Percentiles rank a stretch among this genome's conserved stretches.
Conservation (phyloP, 2,329 filamentous ascomycete species). For the Penicillium sp. region DNA sequence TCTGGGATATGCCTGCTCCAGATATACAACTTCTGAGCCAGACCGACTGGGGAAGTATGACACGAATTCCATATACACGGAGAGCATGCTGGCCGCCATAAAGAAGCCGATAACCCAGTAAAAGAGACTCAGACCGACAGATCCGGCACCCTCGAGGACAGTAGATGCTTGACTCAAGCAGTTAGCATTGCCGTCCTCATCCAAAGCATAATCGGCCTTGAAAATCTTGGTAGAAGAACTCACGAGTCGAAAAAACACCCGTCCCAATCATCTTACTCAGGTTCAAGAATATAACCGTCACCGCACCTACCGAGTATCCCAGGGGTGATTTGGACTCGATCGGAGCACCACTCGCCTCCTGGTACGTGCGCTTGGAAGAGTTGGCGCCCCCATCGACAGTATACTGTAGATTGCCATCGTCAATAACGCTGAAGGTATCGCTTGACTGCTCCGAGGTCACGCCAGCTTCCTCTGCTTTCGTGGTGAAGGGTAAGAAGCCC, state of each 20-base stretch:
- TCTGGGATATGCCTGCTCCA: conserved; percentile 59
- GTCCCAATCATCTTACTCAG: conserved; percentile 57
- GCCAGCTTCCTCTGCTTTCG: too few species aligned
- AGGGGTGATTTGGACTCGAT: conserved; percentile 52
- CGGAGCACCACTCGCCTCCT: conserved; percentile 55
- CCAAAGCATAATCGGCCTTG: not conserved
- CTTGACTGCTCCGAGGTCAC: too few species aligned
- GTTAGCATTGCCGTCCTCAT: too few species aligned
- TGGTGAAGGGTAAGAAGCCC: too few species aligned
- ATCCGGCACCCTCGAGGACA: conserved; percentile 53
- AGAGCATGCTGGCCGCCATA: conserved; percentile 48
- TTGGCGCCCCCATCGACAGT: conserved; percentile 31
- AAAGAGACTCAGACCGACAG: conserved; percentile 53
- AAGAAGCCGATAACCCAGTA: conserved; percentile 58
- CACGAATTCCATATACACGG: conserved; percentile 56
- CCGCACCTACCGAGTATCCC: conserved; percentile 50
- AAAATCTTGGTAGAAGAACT: not conserved
- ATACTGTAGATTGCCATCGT: not conserved
- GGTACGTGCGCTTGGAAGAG: conserved; percentile 45
- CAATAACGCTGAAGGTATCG: too few species aligned
- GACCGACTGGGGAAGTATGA: conserved; percentile 60
- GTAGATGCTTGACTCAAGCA: too few species aligned
- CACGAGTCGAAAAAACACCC: conserved; percentile 58
- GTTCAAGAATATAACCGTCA: conserved; percentile 54
- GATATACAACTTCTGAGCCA: conserved; percentile 58